A percentile compares a stretch with the other conserved stretches of the same genome.
phyloP scores from a whole-genome alignment of 495 filamentous ascomycete species.

The Thermothielavioides terrestris region DNA sequence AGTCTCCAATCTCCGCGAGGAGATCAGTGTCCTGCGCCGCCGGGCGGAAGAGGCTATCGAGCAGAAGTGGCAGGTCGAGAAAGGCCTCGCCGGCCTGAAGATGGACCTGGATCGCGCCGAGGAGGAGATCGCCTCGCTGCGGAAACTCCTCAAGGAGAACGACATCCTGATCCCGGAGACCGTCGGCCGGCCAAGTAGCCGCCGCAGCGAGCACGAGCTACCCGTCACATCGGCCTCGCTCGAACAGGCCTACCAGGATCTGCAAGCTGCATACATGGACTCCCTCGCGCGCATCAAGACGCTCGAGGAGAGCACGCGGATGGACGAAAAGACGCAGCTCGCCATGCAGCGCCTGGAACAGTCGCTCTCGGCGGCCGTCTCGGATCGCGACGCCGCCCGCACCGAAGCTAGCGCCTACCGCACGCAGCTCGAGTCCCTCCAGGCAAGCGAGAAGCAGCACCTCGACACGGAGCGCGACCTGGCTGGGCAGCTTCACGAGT shows the following conservation, averaged over 20 bases:
- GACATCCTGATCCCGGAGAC: conserved; percentile 63
- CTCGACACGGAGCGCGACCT: conserved; percentile 54
- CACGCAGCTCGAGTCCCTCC: conserved; percentile 53
- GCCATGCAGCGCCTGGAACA: conserved; percentile 56
- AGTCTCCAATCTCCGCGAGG: conserved; percentile 65
- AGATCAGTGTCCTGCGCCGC: conserved; percentile 75
- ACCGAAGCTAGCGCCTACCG: conserved; percentile 52
- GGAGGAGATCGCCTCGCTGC: conserved; percentile 77
- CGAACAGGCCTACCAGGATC: conserved; percentile 67
- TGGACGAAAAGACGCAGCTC: conserved; percentile 43
- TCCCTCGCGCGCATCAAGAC: conserved; percentile 48
- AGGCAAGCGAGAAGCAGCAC: conserved; percentile 52
- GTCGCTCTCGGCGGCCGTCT: conserved; percentile 55
- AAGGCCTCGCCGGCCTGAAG: conserved; percentile 82
- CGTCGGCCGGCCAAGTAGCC: conserved; percentile 40
- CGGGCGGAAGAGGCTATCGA: conserved; percentile 94
- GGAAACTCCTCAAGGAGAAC: conserved; percentile 73
- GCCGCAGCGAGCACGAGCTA: conserved; percentile 15
- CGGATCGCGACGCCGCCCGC: conserved; percentile 62
- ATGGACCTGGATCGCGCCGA: conserved; percentile 96
- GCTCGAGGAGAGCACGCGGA: conserved; percentile 38
- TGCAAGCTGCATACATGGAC: conserved; percentile 53
- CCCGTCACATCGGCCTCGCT: conserved; percentile 62
- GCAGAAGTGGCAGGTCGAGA: conserved; percentile 93
- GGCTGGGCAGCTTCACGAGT: conserved; percentile 55